phyloP scores from a whole-genome alignment of 139 green algal genomes.

The Chlamydomonas sphaeroides region DNA sequence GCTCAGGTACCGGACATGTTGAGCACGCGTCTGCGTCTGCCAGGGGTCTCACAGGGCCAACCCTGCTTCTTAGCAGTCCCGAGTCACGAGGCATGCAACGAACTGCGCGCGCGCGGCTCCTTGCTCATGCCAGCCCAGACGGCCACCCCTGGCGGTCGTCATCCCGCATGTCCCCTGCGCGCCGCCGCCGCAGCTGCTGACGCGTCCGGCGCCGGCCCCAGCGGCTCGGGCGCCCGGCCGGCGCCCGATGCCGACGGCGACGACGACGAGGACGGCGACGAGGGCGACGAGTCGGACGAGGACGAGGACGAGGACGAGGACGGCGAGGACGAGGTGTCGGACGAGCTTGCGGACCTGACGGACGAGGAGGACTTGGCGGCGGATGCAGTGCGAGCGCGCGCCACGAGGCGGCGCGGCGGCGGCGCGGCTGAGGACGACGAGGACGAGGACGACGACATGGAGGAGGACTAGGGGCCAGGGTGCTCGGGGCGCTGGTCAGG shows the following conservation, averaged over 20 bases:
- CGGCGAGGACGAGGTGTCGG: background rate
- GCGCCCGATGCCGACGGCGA: too few relatives aligned
- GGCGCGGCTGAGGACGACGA: background rate
- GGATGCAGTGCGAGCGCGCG: slow-evolving; percentile 12
- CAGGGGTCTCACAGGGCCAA: too few relatives aligned
- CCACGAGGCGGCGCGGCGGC: background rate
- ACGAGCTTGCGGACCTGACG: slow-evolving; percentile 34
- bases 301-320: background rate
- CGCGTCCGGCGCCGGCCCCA: background rate
- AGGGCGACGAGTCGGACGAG: background rate
- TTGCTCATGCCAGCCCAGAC: background rate
- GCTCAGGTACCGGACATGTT: too few relatives aligned
- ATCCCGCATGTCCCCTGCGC: background rate
- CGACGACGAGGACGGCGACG: background rate
- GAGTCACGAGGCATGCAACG: too few relatives aligned
- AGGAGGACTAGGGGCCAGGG: background rate
- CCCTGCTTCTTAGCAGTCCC: too few relatives aligned
- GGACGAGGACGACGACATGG: background rate
- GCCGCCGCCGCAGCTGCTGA: background rate
- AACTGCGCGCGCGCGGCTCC: too few relatives aligned
- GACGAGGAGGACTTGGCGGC: slow-evolving; percentile 31
- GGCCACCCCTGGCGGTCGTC: too few relatives aligned
- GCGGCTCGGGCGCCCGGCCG: background rate
- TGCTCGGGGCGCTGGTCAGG: too few relatives aligned
- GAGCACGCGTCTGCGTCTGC: too few relatives aligned